Evolutionary conservation across 106 monocot genomes (phyloP).

Genomic region (Dioscorea zingiberensis): DNA sequence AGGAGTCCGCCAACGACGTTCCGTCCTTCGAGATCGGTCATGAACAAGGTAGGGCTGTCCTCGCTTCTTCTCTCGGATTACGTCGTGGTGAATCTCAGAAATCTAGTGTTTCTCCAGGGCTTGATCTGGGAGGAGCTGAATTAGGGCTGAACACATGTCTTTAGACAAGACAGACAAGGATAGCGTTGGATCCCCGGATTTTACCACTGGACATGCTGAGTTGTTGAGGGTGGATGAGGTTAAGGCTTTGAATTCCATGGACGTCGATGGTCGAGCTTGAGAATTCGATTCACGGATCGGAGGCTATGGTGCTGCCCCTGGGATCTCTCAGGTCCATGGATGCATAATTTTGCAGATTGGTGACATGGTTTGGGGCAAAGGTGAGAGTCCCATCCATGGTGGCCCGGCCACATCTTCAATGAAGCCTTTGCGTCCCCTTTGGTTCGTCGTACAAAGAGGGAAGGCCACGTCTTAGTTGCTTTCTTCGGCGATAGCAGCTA

Average conservation of each 20-base stretch:
- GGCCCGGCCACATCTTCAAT: constrained; percentile 90
- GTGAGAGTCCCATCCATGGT: constrained; percentile 99
- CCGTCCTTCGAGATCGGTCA: neutral
- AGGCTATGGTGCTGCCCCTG: neutral
- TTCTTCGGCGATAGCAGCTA: constrained; percentile 98
- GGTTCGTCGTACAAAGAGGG: constrained; percentile 40
- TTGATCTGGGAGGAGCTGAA: too few species aligned
- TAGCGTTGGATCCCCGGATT: too few species aligned
- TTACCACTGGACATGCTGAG: neutral
- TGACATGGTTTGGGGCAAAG: constrained; percentile 99
- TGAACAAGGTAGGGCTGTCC: too few species aligned
- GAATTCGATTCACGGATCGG: neutral
- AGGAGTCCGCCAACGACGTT: neutral
- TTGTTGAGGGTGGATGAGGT: neutral
- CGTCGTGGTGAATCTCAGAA: too few species aligned
- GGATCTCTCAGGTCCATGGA: constrained; percentile 8
- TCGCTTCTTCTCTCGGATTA: too few species aligned
- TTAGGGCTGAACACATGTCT: too few species aligned
- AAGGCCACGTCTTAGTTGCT: constrained; percentile 65
- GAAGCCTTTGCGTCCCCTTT: constrained; percentile 44
- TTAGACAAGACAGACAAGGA: too few species aligned
- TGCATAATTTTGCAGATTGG: constrained; percentile 47
- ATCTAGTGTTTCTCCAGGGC: too few species aligned
- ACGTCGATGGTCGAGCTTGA: neutral
- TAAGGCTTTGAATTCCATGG: neutral